Conservation (phyloP, 2,329 filamentous ascomycete species). For the Aureobasidium sp. region DNA sequence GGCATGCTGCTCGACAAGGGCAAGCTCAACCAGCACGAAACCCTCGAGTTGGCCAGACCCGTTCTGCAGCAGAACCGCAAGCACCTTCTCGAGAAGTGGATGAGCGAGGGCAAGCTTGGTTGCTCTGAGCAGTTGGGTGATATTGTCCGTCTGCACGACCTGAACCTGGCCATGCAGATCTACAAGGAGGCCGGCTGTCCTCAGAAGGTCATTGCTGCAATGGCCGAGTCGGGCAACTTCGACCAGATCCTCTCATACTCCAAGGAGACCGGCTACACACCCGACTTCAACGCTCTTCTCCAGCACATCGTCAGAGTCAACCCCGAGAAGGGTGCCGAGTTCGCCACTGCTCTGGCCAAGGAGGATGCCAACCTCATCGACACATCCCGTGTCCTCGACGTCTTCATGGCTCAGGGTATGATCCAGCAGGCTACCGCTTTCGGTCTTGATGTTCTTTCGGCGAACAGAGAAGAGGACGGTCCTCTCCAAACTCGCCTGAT, state of each 20-base stretch:
- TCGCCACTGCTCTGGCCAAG: constrained; percentile 85
- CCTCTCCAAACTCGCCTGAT: constrained; percentile 87
- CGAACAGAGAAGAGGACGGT: constrained; percentile 88
- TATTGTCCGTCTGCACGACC: constrained; percentile 79
- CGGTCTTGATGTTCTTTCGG: constrained; percentile 86
- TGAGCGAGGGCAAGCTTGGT: constrained; percentile 90
- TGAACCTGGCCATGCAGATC: constrained; percentile 76
- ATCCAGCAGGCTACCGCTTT: constrained; percentile 97
- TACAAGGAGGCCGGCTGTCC: constrained; percentile 86
- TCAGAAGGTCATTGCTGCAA: constrained; percentile 88
- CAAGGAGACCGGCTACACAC: constrained; percentile 74
- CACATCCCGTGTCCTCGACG: constrained; percentile 88
- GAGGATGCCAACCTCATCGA: constrained; percentile 83
- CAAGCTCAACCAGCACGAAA: constrained; percentile 83
- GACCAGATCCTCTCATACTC: constrained; percentile 94
- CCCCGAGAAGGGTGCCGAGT: constrained; percentile 89
- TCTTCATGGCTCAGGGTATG: constrained; percentile 98
- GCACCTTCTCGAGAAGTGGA: constrained; percentile 95
- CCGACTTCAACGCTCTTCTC: constrained; percentile 88
- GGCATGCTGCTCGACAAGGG: constrained; percentile 96
- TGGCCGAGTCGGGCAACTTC: constrained; percentile 93
- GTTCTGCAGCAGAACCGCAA: constrained; percentile 91
- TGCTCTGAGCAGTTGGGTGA: constrained; percentile 96
- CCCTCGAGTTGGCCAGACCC: constrained; percentile 83
- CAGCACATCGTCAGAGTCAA: constrained; percentile 88